phyloP scores from a whole-genome alignment of 192 early-diverging fungal genomes.

The Coemansia sp. region DNA sequence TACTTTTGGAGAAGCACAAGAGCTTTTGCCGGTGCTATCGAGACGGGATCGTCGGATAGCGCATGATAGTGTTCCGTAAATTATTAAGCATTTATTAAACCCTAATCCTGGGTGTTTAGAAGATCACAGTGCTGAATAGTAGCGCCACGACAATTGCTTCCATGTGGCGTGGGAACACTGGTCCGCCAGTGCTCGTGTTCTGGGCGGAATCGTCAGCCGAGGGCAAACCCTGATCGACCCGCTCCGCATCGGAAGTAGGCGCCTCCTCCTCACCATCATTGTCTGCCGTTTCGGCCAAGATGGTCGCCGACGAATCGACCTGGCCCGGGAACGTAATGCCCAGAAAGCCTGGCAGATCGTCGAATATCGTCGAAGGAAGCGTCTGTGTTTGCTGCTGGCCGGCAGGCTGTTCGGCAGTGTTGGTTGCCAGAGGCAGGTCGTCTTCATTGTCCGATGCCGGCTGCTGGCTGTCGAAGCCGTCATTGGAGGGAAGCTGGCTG shows the following conservation, averaged over 20 bases:
- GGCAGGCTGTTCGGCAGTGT: neutral
- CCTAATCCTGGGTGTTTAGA: too few species aligned
- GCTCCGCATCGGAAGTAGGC: neutral
- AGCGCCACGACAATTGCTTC: neutral
- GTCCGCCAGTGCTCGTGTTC: neutral
- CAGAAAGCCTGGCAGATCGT: conserved; percentile 22
- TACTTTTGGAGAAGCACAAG: too few species aligned
- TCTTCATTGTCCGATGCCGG: too few species aligned
- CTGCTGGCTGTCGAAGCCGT: too few species aligned
- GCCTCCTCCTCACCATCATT: neutral
- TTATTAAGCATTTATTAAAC: too few species aligned
- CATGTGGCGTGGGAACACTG: neutral
- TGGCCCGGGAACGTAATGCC: conserved; percentile 26
- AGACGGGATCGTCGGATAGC: too few species aligned
- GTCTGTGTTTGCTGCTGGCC: conserved; percentile 5
- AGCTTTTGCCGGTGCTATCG: too few species aligned
- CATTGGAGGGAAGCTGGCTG: too few species aligned
- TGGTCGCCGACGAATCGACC: neutral
- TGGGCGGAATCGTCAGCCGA: neutral
- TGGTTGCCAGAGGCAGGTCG: too few species aligned
- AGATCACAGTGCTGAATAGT: neutral
- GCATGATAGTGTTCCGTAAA: too few species aligned
- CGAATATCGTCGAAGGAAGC: conserved; percentile 21
- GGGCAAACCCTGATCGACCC: too few species aligned
- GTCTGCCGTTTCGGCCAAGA: neutral